Base-by-base conservation (phyloP, 176 grass and related monocot species). In the Tillandsia leiboldiana region DNA sequence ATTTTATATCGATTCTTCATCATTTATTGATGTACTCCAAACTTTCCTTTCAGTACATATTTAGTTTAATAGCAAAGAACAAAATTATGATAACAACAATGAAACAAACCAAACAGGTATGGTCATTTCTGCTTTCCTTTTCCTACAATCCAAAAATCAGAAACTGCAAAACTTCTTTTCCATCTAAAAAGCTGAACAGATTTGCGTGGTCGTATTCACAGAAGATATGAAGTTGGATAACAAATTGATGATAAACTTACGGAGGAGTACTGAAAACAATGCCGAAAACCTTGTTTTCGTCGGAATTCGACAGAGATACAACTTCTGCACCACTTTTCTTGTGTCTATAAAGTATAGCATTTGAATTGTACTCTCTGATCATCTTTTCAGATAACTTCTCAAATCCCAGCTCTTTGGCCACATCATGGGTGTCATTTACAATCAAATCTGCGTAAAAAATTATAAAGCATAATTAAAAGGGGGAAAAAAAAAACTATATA, bases 261-360 rank as follows among this genome's bases (percentile, higher is more conserved):
- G 94, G 94, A 70, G 94, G 94, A 71, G 94, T 99, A 59, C 94
- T 87, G 63, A 93, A 99, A 50, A 99, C 94, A 79, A 99, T 88
- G 70, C 89, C 89, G 9, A 99, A 99, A 15, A 90, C 94, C 83
- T 93, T 99, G 65, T 99, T 99, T 75, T 88, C 94, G 61, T 99
- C 94, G 0, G 86, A 84, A 20, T 99, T 99, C 76, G 76, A 80
- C 57, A 99, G 71, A 51, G 89, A 99, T 89, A 99, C 93, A 70
- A 99, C 77, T 79, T 99, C 84, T 65, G 89, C 75, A 1, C 94
- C 94, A 0, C 89, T 99, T 82, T 90, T 93, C 82, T 88, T 99
- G 77, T 99, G 94, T 82, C 79, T 93, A 75, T 93, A 99, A 65
- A 93, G 84, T 72, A 88, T 79, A 74, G 84, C 87, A 79, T 66